Conservation (phyloP, 306 rosid genomes). For the Ziziphus jujuba region DNA sequence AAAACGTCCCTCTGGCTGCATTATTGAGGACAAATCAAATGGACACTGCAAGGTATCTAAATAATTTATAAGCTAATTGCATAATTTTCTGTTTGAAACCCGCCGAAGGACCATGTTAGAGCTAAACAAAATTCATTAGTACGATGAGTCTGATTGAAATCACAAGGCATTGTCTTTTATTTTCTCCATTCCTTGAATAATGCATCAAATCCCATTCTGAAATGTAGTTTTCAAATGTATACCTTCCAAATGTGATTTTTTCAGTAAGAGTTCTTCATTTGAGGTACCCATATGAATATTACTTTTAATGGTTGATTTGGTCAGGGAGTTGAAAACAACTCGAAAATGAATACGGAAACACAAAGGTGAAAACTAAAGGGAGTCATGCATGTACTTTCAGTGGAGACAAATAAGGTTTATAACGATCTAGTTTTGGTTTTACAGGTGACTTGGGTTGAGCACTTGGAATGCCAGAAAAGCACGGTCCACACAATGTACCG, state of each 20-base stretch:
- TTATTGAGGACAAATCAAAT: slow-evolving; percentile 87
- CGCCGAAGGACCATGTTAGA: background rate
- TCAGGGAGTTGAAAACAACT: slow-evolving; percentile 33
- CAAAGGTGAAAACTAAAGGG: slow-evolving; percentile 22
- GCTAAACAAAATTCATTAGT: too few species aligned
- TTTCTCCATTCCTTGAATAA: too few species aligned
- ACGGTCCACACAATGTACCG: slow-evolving; percentile 74
- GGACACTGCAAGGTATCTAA: slow-evolving; percentile 89
- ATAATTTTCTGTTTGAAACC: too few species aligned
- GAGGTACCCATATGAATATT: background rate
- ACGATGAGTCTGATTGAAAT: too few species aligned
- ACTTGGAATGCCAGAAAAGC: slow-evolving; percentile 85
- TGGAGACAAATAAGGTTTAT: slow-evolving; percentile 2
- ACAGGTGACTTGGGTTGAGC: slow-evolving; percentile 95
- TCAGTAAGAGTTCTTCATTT: background rate
- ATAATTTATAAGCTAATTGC: background rate
- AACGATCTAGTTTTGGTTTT: background rate
- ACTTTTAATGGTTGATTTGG: slow-evolving; percentile 22
- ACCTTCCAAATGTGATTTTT: background rate
- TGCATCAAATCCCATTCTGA: too few species aligned
- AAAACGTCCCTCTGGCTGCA: slow-evolving; percentile 96
- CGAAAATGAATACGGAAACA: slow-evolving; percentile 22
- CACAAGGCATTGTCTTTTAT: too few species aligned
- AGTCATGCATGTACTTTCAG: background rate
- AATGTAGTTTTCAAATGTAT: too few species aligned